Conservation (phyloP, 331 rosid genomes). For the Ulmus americana region DNA sequence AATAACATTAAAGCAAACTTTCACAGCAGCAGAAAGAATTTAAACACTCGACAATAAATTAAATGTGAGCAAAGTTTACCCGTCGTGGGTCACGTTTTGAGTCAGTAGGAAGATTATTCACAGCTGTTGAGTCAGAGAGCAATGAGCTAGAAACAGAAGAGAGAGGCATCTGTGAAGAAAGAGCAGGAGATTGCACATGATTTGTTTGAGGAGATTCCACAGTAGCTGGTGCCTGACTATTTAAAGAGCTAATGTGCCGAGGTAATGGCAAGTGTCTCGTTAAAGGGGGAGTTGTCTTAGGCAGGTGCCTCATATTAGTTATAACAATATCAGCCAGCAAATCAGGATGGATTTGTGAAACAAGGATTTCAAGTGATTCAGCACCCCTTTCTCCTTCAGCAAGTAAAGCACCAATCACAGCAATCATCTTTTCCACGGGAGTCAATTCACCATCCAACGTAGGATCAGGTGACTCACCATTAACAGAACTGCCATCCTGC, state of each 20-base stretch:
- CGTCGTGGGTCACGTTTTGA: slow-evolving; percentile 91
- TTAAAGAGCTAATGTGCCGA: slow-evolving; percentile 41
- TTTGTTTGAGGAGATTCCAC: slow-evolving; percentile 42
- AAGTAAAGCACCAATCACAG: slow-evolving; percentile 89
- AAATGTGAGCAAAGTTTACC: slow-evolving; percentile 42
- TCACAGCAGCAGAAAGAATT: too few relatives aligned
- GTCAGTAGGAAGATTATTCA: slow-evolving; percentile 55
- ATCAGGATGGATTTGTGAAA: slow-evolving; percentile 95
- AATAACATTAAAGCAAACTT: too few relatives aligned
- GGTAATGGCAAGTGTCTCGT: slow-evolving; percentile 47
- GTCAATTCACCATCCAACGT: slow-evolving; percentile 54
- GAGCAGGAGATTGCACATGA: slow-evolving; percentile 55
- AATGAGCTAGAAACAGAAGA: slow-evolving; percentile 44
- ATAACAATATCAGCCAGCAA: slow-evolving; percentile 93
- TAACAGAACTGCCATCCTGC: slow-evolving; percentile 41
- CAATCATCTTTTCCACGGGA: slow-evolving; percentile 97
- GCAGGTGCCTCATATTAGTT: slow-evolving; percentile 92
- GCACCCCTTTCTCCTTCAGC: slow-evolving; percentile 99
- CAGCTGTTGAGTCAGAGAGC: slow-evolving; percentile 42
- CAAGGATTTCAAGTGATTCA: slow-evolving; percentile 84
- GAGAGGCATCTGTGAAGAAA: slow-evolving; percentile 40
- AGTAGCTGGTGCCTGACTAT: slow-evolving; percentile 40
- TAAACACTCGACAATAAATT: slow-evolving; percentile 17
- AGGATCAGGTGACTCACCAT: slow-evolving; percentile 56
- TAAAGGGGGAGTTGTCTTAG: slow-evolving; percentile 62